Evolutionary conservation across 1,284 basidiomycete genomes (phyloP).

Genomic region (Hemileia vastatrix): DNA sequence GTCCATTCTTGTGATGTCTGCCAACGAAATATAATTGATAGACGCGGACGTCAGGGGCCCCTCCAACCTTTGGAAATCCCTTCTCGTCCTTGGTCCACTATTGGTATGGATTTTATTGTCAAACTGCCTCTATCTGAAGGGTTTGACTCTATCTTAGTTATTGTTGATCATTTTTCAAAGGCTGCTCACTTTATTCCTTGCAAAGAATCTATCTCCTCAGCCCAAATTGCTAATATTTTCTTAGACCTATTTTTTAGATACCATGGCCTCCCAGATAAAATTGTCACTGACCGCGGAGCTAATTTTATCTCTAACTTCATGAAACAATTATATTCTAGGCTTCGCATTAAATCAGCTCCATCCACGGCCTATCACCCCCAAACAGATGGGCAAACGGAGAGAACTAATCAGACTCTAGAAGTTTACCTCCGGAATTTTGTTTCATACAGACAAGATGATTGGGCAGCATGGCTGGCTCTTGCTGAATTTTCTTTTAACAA

Average conservation of each 20-base stretch:
- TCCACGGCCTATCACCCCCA: conserved; percentile 4
- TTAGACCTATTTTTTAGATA: background rate
- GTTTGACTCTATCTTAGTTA: conserved; percentile 46
- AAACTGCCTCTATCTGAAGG: conserved; percentile 46
- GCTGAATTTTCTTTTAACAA: conserved; percentile 45
- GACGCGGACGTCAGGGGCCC: conserved; percentile 30
- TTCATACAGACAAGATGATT: conserved; percentile 24
- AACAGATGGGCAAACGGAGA: conserved; percentile 4
- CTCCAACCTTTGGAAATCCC: conserved; percentile 45
- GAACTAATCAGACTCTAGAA: conserved; percentile 4
- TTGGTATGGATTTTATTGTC: conserved; percentile 50
- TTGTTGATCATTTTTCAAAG: conserved; percentile 49
- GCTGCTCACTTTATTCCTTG: conserved; percentile 41
- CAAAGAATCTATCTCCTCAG: background rate
- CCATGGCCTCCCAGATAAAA: conserved; percentile 5
- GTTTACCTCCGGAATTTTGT: conserved; percentile 23
- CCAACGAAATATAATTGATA: background rate
- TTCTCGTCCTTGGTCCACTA: conserved; percentile 44
- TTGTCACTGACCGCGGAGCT: background rate
- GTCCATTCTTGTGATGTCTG: background rate
- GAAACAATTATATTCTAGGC: background rate
- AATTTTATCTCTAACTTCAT: conserved; percentile 1
- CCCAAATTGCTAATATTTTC: background rate
- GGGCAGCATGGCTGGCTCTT: conserved; percentile 23
- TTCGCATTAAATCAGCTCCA: background rate